Base-by-base conservation (phyloP, 2,329 filamentous ascomycete species). In the Botrytis galanthina region DNA sequence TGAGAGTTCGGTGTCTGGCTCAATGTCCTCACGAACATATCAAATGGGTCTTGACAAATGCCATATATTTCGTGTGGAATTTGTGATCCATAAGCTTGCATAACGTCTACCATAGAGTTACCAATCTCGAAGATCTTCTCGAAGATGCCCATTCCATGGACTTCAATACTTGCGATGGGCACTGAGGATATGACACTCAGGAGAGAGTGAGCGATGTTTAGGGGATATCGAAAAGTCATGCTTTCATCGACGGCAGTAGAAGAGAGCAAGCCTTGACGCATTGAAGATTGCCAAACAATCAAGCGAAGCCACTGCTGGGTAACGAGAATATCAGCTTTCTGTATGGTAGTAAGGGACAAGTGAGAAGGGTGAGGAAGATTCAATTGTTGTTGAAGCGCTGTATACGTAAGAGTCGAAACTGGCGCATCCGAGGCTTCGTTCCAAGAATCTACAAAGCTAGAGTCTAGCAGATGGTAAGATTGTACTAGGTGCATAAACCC, bases 231-330 rank as follows among this genome's bases (percentile, higher is more conserved):
- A 82, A 90, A 90, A 48, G 85, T 87, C 85, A 91, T 88, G 64
- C 88, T 87, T 75, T 85, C 85, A 73, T 92, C 87, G 10, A 84
- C 81, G 0, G 89, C 85, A 4, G 85, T 85, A 46, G 87, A 89
- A 46, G 89, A 90, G 32, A 92, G 84, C 37, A 89, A 87, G 6
- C 89, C 88, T 76, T 91, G 89, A 32, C 88, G 87, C 77, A 91
- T 91, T 4, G 90, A 90, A 2, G 91, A 86, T 77, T 92, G 91
- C 91, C 91, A 93, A n/a, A 92, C 87, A 82, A 92, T 91, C 1
- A 90, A 88, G 29, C 88, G 85, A 7, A 93, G 84, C 91, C 91
- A 93, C 78, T 92, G 90, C 79, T 93, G 91, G 3, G 90, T 92
- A 71, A 91, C 87, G 61, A 91, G 84, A 29, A 93, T 85, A 77